A percentile compares a stretch with the other conserved stretches of the same genome.
Conservation (phyloP, 2,329 filamentous ascomycete genomes). For the Botrytis galanthina region DNA sequence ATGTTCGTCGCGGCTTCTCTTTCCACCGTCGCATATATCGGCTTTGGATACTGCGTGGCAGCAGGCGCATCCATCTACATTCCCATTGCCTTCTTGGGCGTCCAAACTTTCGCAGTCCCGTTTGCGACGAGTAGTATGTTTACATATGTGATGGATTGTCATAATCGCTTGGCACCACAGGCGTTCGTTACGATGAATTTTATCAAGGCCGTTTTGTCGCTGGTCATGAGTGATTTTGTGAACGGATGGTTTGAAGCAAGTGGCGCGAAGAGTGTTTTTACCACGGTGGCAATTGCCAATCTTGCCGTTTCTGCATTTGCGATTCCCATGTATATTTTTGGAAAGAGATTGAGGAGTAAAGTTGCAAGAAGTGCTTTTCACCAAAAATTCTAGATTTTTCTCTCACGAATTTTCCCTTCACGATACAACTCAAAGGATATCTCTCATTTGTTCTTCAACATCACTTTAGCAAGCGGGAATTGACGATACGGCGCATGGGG, state of each 20-base stretch:
- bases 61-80: slow-evolving; percentile 36
- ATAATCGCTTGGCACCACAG: slow-evolving; percentile 42
- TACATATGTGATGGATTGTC: slow-evolving; percentile 45
- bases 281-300: slow-evolving; percentile 26
- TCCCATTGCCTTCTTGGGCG: slow-evolving; percentile 40
- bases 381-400: slow-evolving; percentile 25
- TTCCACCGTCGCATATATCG: slow-evolving; percentile 42
- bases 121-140: slow-evolving; percentile 42
- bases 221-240: slow-evolving; percentile 34
- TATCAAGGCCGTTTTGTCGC: slow-evolving; percentile 41
- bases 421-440: background rate
- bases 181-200: slow-evolving; percentile 46
- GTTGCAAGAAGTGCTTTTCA: slow-evolving; percentile 26
- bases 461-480: slow-evolving; percentile 4
- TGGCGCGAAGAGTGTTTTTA: slow-evolving; percentile 31
- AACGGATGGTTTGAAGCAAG: slow-evolving; percentile 35
- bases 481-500: background rate
- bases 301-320: slow-evolving; percentile 27
- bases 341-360: slow-evolving; percentile 38
- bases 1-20: slow-evolving; percentile 38
- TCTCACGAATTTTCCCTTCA: background rate
- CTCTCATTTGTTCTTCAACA: background rate
- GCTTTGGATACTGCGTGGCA: slow-evolving; percentile 41
- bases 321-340: slow-evolving; percentile 36
- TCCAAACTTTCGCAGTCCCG: slow-evolving; percentile 41